A percentile compares a stretch with the other conserved stretches of the same genome.
These are phyloP conservation scores for Funneliformis caledonium DNA, from an alignment of 371 early-diverging fungal species.

Conservation along the genomic window DNA sequence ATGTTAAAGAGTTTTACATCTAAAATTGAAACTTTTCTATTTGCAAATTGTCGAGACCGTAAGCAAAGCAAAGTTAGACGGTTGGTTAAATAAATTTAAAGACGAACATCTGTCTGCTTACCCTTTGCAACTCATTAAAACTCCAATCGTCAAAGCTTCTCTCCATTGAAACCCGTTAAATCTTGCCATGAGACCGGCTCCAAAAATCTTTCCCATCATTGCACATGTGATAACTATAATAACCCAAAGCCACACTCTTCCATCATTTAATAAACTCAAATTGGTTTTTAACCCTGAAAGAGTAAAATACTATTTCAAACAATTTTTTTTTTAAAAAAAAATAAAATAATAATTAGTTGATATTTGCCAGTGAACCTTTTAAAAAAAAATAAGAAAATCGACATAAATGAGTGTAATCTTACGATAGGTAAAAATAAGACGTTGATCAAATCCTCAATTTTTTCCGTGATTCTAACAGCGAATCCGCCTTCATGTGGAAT, in stretches of 20 bases:
- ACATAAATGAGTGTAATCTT: conserved; percentile 41
- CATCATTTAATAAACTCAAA: conserved; percentile 73
- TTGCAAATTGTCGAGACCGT: conserved; percentile 7
- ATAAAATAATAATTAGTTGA: neutral
- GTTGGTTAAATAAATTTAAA: neutral
- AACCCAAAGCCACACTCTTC: conserved; percentile 77
- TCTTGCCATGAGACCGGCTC: conserved; percentile 76
- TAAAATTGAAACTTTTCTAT: too few species aligned
- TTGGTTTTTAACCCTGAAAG: conserved; percentile 90
- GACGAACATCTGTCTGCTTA: conserved; percentile 38
- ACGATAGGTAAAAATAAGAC: conserved; percentile 88
- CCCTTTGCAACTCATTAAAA: conserved; percentile 97
- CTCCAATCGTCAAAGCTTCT: conserved; percentile 86
- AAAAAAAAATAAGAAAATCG: neutral
- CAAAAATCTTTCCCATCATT: conserved; percentile 86
- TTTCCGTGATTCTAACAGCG: conserved; percentile 88
- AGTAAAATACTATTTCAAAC: conserved; percentile 74
- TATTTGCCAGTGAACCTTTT: neutral
- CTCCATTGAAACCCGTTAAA: conserved; percentile 76
- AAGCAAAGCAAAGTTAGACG: conserved; percentile 16
- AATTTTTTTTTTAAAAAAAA: neutral
- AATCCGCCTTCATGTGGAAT: conserved; percentile 90
- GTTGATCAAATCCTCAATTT: conserved; percentile 89
- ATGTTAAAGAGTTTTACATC: neutral
- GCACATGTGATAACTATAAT: conserved; percentile 77